phyloP scores from a whole-genome alignment of 441 rosid genomes.

The Arabidopsis hybrid region DNA sequence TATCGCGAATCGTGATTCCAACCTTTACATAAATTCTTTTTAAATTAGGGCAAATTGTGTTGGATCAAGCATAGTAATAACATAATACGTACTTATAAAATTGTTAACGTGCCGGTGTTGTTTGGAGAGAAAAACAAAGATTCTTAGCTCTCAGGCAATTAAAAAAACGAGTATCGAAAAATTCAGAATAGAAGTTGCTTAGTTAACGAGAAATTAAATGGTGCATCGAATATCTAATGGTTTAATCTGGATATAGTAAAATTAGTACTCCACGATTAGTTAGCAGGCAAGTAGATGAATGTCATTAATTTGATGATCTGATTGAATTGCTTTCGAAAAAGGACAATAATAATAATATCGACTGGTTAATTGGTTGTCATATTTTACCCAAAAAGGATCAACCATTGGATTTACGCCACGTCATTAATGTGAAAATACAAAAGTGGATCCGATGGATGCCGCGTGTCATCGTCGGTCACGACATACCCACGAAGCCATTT shows the following conservation, averaged over 20 bases:
- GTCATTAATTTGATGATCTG: background rate
- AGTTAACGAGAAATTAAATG: constrained; percentile 1
- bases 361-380: background rate
- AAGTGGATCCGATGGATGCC: constrained; percentile 7
- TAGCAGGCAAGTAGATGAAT: background rate
- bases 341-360: constrained; percentile 1
- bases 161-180: background rate
- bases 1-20: constrained; percentile 10
- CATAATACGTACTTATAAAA: background rate
- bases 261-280: too few species aligned
- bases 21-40: background rate
- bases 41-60: background rate
- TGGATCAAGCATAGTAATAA: constrained; percentile 2
- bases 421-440: background rate
- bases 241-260: background rate
- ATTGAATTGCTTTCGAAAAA: background rate
- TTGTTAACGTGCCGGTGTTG: constrained; percentile 16
- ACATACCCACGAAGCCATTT: constrained; percentile 39
- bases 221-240: too few species aligned
- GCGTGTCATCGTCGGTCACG: constrained; percentile 43
- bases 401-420: constrained; percentile 5
- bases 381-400: background rate
- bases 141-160: background rate
- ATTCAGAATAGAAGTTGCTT: constrained; percentile 1
- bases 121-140: constrained; percentile 19